A percentile compares a stretch with the other conserved stretches of the same genome.
These are phyloP conservation scores for Podospora anserina DNA, from an alignment of 495 filamentous ascomycete species.

Conservation along the genomic window DNA sequence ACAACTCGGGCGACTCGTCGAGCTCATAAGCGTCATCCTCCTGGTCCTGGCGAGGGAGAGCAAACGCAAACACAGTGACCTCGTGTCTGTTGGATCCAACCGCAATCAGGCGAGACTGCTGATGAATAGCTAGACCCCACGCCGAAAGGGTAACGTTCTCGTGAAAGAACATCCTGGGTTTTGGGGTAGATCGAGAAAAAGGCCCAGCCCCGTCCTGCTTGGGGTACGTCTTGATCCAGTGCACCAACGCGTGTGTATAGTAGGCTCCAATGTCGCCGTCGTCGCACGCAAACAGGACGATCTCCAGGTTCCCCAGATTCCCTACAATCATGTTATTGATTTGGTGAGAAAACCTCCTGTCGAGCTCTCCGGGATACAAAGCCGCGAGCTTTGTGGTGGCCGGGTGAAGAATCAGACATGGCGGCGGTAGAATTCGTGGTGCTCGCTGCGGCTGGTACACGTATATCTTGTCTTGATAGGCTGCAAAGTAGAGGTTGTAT, in stretches of 20 bases:
- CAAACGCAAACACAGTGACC: slow-evolving; percentile 73
- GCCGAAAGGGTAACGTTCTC: slow-evolving; percentile 73
- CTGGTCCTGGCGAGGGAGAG: slow-evolving; percentile 46
- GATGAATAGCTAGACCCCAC: slow-evolving; percentile 88
- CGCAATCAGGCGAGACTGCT: slow-evolving; percentile 72
- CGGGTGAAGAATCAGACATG: slow-evolving; percentile 65
- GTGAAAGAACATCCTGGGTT: slow-evolving; percentile 60
- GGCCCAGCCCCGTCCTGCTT: neutral
- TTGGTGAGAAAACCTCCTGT: slow-evolving; percentile 57
- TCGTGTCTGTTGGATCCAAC: slow-evolving; percentile 68
- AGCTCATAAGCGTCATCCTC: neutral
- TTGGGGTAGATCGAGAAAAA: neutral
- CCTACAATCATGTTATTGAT: slow-evolving; percentile 79
- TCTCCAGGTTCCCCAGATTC: slow-evolving; percentile 75
- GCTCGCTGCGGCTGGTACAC: slow-evolving; percentile 70
- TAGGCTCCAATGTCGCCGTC: slow-evolving; percentile 88
- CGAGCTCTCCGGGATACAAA: slow-evolving; percentile 53
- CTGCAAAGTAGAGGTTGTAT: slow-evolving; percentile 69
- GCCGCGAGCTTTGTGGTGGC: slow-evolving; percentile 44
- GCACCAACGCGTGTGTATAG: slow-evolving; percentile 53
- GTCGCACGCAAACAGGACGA: slow-evolving; percentile 72
- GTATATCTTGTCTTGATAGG: slow-evolving; percentile 66
- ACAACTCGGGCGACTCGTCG: slow-evolving; percentile 18
- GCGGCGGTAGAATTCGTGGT: slow-evolving; percentile 53
- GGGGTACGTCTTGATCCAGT: slow-evolving; percentile 17